phyloP scores from a whole-genome alignment of 2,329 filamentous ascomycete genomes.

The Cercospora zeina region DNA sequence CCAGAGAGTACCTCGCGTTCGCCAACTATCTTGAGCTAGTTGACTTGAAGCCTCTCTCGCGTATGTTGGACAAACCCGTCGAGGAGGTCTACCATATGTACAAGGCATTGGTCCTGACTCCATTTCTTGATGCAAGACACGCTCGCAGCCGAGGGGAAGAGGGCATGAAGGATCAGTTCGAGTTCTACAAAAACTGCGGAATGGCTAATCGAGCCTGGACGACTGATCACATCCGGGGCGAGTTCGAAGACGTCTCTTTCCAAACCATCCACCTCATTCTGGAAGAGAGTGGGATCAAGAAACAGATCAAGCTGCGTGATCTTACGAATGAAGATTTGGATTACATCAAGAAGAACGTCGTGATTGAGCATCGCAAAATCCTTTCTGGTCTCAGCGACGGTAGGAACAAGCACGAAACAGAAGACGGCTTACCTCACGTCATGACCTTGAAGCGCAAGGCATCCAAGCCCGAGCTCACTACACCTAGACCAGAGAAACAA shows the following conservation, averaged over 20 bases:
- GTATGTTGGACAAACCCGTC: constrained; percentile 21
- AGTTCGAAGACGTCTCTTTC: constrained; percentile 8
- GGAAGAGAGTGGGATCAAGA: constrained; percentile 10
- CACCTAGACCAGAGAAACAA: constrained; percentile 2
- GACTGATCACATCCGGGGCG: constrained; percentile 2
- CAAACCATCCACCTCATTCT: constrained; percentile 15
- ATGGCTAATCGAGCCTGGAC: constrained; percentile 19
- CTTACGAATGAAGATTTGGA: constrained; percentile 4
- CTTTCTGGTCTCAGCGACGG: constrained; percentile 12
- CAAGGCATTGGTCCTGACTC: constrained; percentile 23
- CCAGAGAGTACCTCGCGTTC: constrained; percentile 21
- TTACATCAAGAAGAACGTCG: constrained; percentile 15
- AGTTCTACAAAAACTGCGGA: constrained; percentile 12
- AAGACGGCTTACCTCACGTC: constrained; percentile 6
- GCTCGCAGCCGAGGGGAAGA: constrained; percentile 22
- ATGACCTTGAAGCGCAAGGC: constrained; percentile 4
- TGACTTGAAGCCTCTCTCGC: constrained; percentile 26
- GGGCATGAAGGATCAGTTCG: constrained; percentile 24
- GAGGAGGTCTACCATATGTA: constrained; percentile 31
- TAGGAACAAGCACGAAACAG: not conserved
- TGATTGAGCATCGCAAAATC: constrained; percentile 1
- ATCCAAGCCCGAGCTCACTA: not conserved
- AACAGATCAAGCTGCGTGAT: constrained; percentile 9
- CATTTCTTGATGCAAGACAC: constrained; percentile 25
- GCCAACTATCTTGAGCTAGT: constrained; percentile 22